phyloP scores from a whole-genome alignment of 2,329 filamentous ascomycete genomes.

The Phoma herbarum region DNA sequence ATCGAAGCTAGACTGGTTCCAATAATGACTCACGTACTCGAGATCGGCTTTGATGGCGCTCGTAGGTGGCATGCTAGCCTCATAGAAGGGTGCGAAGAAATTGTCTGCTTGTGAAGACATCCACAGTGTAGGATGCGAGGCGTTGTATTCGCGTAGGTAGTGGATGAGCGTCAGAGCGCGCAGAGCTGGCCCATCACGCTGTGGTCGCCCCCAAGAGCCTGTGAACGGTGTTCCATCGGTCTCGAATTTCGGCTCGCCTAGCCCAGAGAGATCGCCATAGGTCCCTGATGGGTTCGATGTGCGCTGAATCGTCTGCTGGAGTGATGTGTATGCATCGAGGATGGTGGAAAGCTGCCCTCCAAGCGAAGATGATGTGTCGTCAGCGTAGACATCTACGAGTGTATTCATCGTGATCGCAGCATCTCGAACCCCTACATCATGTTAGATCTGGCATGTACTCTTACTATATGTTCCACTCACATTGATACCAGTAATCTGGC shows the following conservation, averaged over 20 bases:
- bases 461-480: slow-evolving; percentile 28
- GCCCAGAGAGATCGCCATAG: slow-evolving; percentile 47
- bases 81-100: slow-evolving; percentile 51
- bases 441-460: slow-evolving; percentile 11
- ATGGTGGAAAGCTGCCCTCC: slow-evolving; percentile 41
- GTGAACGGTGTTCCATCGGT: slow-evolving; percentile 50
- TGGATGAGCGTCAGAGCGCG: slow-evolving; percentile 54
- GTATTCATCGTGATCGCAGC: slow-evolving; percentile 55
- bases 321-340: slow-evolving; percentile 44
- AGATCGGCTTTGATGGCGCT: slow-evolving; percentile 57
- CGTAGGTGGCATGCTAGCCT: slow-evolving; percentile 46
- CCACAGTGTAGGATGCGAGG: slow-evolving; percentile 51
- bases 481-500: slow-evolving; percentile 58
- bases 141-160: slow-evolving; percentile 53
- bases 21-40: slow-evolving; percentile 55
- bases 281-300: slow-evolving; percentile 51
- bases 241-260: slow-evolving; percentile 57
- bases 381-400: slow-evolving; percentile 52
- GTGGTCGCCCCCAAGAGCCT: slow-evolving; percentile 54
- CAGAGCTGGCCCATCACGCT: slow-evolving; percentile 56
- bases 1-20: slow-evolving; percentile 55
- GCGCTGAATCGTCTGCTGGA: slow-evolving; percentile 51
- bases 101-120: slow-evolving; percentile 31
- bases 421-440: slow-evolving; percentile 52
- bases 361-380: slow-evolving; percentile 39